These are phyloP conservation scores for Trichoderma afroharzianum DNA, from an alignment of 2,329 filamentous ascomycete species.

Conservation along the genomic window DNA sequence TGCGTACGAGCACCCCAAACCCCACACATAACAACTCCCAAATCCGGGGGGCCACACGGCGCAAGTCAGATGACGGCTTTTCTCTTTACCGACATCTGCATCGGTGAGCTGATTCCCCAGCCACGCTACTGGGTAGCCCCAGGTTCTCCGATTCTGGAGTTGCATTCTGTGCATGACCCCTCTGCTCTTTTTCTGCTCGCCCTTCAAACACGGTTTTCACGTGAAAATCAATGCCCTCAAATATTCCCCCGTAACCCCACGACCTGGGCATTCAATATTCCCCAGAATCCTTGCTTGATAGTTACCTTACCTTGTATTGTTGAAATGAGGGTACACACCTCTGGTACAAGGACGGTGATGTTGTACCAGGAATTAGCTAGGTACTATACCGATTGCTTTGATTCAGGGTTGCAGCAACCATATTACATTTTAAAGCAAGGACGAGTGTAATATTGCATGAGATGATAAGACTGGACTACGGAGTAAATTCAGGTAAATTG, in stretches of 20 bases:
- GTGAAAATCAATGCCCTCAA: background rate
- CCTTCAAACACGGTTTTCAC: background rate
- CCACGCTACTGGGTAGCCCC: background rate
- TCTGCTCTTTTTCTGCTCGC: background rate
- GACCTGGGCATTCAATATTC: background rate
- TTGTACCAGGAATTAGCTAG: background rate
- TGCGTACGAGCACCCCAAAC: background rate
- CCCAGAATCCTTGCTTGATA: background rate
- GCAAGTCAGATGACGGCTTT: conserved; percentile 14
- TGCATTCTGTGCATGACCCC: background rate
- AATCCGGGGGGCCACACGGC: conserved; percentile 14
- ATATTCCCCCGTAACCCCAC: background rate
- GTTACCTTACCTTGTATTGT: background rate
- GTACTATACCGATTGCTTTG: background rate
- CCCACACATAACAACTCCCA: conserved; percentile 7
- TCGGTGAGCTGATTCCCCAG: conserved; percentile 1
- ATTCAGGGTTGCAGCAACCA: background rate
- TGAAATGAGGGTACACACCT: background rate
- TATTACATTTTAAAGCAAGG: background rate
- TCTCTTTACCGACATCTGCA: background rate
- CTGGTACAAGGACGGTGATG: background rate
- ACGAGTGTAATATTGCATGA: background rate
- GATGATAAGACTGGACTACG: background rate
- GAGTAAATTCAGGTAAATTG: background rate
- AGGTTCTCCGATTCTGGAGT: background rate